Evolutionary conservation across 2,329 filamentous ascomycete species (phyloP).

Genomic region (Acephala macrosclerotiorum): DNA sequence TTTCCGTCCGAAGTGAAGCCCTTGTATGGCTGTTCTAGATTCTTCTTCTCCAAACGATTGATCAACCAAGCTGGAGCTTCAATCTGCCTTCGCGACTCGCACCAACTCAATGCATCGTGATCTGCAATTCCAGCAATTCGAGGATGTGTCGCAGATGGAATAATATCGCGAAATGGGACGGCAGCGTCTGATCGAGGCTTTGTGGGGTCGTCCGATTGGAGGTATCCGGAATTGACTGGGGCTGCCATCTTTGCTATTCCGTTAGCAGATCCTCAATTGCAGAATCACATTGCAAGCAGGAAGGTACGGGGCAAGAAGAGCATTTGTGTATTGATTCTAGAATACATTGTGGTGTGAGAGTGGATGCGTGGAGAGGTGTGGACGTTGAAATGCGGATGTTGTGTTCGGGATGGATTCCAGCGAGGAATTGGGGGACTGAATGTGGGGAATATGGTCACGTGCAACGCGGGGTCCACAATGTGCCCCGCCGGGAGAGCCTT

Average conservation of each 20-base stretch:
- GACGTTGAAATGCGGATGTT: constrained; percentile 18
- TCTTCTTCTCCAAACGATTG: constrained; percentile 41
- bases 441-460: constrained; percentile 27
- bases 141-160: constrained; percentile 36
- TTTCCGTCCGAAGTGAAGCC: constrained; percentile 43
- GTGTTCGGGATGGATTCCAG: constrained; percentile 20
- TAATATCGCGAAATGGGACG: constrained; percentile 40
- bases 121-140: constrained; percentile 40
- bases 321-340: constrained; percentile 24
- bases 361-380: constrained; percentile 27
- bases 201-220: constrained; percentile 37
- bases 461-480: constrained; percentile 6
- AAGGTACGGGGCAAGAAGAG: constrained; percentile 4
- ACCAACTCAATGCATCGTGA: constrained; percentile 40
- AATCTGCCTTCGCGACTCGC: constrained; percentile 41
- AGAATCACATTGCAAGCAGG: background rate
- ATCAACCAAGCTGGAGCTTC: constrained; percentile 43
- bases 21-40: constrained; percentile 41
- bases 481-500: constrained; percentile 11
- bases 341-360: constrained; percentile 23
- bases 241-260: constrained; percentile 33
- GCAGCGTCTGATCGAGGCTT: constrained; percentile 40
- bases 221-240: constrained; percentile 38
- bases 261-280: constrained; percentile 13
- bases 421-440: constrained; percentile 7